Percentiles rank a stretch among this genome's conserved stretches.
phyloP scores from a whole-genome alignment of 768 basidiomycete species.

The Mycena indigotica region DNA sequence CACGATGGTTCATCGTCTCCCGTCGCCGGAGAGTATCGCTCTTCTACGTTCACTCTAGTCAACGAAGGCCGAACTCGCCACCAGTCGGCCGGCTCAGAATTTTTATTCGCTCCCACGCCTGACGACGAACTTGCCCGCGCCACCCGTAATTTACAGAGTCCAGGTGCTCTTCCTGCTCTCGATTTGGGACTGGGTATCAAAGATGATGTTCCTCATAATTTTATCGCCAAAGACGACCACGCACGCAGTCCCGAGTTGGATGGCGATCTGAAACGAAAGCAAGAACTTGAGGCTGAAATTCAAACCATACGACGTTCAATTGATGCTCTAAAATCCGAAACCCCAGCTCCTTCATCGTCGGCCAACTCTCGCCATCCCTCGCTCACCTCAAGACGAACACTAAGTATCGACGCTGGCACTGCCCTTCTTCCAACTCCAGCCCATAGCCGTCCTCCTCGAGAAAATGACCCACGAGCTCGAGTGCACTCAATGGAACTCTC shows the following conservation, averaged over 20 bases:
- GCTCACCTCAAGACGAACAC: constrained; percentile 64
- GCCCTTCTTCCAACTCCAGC: constrained; percentile 49
- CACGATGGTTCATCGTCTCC: constrained; percentile 51
- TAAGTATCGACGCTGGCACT: constrained; percentile 65
- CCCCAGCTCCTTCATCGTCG: constrained; percentile 64
- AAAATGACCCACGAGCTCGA: constrained; percentile 65
- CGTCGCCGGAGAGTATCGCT: constrained; percentile 48
- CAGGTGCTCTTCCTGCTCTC: constrained; percentile 64
- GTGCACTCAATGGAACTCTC: constrained; percentile 76
- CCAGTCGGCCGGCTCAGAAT: constrained; percentile 72
- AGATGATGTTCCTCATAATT: constrained; percentile 71
- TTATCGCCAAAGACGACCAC: constrained; percentile 54
- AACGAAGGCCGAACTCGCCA: constrained; percentile 58
- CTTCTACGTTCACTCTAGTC: constrained; percentile 54
- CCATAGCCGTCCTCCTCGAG: constrained; percentile 72
- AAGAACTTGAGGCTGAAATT: constrained; percentile 75
- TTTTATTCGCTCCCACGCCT: constrained; percentile 61
- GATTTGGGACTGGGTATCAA: constrained; percentile 78
- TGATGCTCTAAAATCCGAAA: constrained; percentile 72
- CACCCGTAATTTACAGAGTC: constrained; percentile 50
- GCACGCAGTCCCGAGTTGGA: constrained; percentile 43
- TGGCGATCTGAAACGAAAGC: constrained; percentile 66
- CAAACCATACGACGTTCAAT: constrained; percentile 79
- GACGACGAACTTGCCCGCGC: constrained; percentile 64
- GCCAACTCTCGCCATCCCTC: constrained; percentile 67